Evolutionary conservation across 2,329 filamentous ascomycete genomes (phyloP), one percentile per base, ranked within the genome.

Genomic region (Ciborinia camelliae): DNA sequence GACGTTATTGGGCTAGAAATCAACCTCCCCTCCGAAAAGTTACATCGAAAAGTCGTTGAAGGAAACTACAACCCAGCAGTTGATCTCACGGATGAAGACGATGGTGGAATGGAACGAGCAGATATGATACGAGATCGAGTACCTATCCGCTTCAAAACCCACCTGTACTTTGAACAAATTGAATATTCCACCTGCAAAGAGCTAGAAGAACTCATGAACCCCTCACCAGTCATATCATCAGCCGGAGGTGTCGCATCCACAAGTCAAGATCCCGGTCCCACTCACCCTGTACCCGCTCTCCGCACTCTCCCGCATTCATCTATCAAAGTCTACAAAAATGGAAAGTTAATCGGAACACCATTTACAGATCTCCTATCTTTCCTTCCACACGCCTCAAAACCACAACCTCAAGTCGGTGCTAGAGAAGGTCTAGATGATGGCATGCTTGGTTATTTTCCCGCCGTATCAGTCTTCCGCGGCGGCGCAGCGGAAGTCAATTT

Each of bases 1-100:
- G 95, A 99, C 76, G 91, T 99, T 12, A 91, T 99, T 65, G 95
- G 95, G 4, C 81, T 99, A 51, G 92, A 98, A 76, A 96, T 97
- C 67, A 91, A 90, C 68, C 84, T 99, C 1, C 95, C 95, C 0
- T 90, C 92, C 0, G 86, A 98, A 67, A 83, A 86, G 3, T 79
- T 97, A 12, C 96, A 99, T 73, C 87, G 90, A 66, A 97, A 96
- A 76, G 86, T 98, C 37, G 91, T 96, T 39, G 85, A 90, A 64
- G 92, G 92, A 12, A 87, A 89, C 55, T 97, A 94, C 79, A 96
- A 97, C 73, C 91, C 92, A 1, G 87, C 90, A 3, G 86, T 93
- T 0, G 93, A 97, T 73, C 75, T 85, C 0, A 84, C 88, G 69
- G 81, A 84, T 5, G 75, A 73, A 62, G 77, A 80, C 23, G 75